These are phyloP conservation scores for Aspergillus flavus DNA, from an alignment of 2,329 filamentous ascomycete genomes.

Conservation along the genomic window DNA sequence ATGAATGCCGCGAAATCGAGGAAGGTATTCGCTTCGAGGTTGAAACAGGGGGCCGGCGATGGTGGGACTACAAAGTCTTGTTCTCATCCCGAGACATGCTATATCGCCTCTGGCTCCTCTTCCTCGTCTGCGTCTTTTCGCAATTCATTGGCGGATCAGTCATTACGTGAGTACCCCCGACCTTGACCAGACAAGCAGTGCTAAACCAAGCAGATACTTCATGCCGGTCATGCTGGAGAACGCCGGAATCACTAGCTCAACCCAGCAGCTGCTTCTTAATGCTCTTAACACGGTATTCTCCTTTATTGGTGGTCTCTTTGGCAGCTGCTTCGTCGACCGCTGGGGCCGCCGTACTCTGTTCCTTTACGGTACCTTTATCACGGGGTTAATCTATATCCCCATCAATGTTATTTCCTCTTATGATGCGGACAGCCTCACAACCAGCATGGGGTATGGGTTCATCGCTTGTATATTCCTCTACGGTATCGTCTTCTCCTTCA, in stretches of 20 bases:
- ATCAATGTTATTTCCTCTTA: constrained; percentile 11
- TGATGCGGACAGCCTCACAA: background rate
- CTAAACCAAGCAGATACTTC: constrained; percentile 7
- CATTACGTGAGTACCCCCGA: constrained; percentile 7
- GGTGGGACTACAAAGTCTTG: constrained; percentile 13
- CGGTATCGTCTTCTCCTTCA: constrained; percentile 10
- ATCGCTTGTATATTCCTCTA: constrained; percentile 14
- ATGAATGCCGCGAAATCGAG: constrained; percentile 29
- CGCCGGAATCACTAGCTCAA: constrained; percentile 8
- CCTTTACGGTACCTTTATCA: constrained; percentile 14
- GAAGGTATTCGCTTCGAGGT: constrained; percentile 12
- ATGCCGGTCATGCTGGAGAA: constrained; percentile 14
- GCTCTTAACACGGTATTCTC: constrained; percentile 12
- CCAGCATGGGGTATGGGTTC: constrained; percentile 14
- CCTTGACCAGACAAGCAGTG: background rate
- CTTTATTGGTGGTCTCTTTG: constrained; percentile 9
- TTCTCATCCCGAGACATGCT: constrained; percentile 10
- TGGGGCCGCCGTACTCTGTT: constrained; percentile 14
- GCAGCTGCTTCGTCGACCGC: constrained; percentile 12
- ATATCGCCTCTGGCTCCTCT: constrained; percentile 12
- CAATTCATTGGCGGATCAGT: constrained; percentile 13
- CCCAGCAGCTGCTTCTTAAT: constrained; percentile 12
- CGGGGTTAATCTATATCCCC: constrained; percentile 13
- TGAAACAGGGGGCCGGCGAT: constrained; percentile 8
- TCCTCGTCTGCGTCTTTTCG: constrained; percentile 12